Evolutionary conservation across 1,284 basidiomycete species (phyloP).

Genomic region (Melampsora americana): DNA sequence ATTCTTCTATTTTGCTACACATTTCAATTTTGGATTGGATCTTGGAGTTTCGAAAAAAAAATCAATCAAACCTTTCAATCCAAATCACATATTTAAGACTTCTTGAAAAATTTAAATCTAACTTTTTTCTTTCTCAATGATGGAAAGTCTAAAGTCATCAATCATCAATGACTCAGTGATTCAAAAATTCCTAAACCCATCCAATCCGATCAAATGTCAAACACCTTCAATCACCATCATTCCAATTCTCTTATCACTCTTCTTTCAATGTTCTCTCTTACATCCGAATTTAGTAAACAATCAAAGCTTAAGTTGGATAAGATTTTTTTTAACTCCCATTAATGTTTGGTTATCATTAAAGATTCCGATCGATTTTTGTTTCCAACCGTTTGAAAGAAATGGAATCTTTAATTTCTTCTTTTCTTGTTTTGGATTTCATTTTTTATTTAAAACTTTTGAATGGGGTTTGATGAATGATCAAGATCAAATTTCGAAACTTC

Average conservation of each 20-base stretch:
- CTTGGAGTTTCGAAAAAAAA: too few relatives aligned
- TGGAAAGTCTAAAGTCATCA: background rate
- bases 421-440: background rate
- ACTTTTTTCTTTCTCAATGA: background rate
- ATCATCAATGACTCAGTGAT: constrained; percentile 10
- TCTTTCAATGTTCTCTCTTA: constrained; percentile 10
- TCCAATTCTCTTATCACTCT: background rate
- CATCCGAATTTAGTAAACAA: background rate
- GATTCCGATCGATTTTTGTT: constrained; percentile 18
- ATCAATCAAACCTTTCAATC: too few relatives aligned
- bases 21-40: too few relatives aligned
- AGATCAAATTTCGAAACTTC: background rate
- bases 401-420: background rate
- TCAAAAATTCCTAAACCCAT: constrained; percentile 2
- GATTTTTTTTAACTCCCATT: background rate
- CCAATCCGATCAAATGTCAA: background rate
- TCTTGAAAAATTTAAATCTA: too few relatives aligned
- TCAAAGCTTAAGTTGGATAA: background rate
- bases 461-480: constrained; percentile 7
- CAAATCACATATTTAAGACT: too few relatives aligned
- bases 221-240: background rate
- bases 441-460: background rate
- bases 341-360: constrained; percentile 6
- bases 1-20: too few relatives aligned
- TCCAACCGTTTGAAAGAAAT: background rate